phyloP scores from a whole-genome alignment of 2,329 filamentous ascomycete genomes.

The Colletotrichum zoysiae region DNA sequence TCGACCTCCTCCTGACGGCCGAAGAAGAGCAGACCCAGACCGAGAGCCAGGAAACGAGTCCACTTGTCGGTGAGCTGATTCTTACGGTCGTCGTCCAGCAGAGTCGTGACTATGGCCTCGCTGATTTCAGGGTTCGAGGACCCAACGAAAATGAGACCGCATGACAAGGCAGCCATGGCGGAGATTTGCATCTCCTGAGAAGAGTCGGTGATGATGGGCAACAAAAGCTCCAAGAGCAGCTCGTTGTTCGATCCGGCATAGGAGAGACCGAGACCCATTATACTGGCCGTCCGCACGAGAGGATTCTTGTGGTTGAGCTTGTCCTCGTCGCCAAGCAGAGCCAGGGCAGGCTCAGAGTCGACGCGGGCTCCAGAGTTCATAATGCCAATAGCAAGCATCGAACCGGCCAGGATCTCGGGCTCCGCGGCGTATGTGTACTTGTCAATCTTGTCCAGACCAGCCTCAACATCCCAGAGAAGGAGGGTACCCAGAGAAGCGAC shows the following conservation, averaged over 20 bases:
- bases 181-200: conserved; percentile 93
- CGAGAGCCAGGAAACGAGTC: conserved; percentile 96
- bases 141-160: conserved; percentile 92
- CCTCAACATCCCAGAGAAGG: conserved; percentile 93
- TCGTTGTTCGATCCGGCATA: conserved; percentile 96
- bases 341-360: conserved; percentile 91
- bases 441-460: conserved; percentile 92
- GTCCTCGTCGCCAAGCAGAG: conserved; percentile 83
- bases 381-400: conserved; percentile 92
- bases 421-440: conserved; percentile 90
- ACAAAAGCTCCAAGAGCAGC: conserved; percentile 84
- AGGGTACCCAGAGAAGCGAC: conserved; percentile 94
- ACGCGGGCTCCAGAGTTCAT: conserved; percentile 92
- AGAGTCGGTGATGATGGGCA: conserved; percentile 89
- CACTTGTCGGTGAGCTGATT: conserved; percentile 97
- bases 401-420: conserved; percentile 88
- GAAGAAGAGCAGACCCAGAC: conserved; percentile 93
- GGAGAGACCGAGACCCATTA: conserved; percentile 95
- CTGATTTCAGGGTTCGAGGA: conserved; percentile 92
- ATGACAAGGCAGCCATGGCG: conserved; percentile 92
- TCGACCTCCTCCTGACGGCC: conserved; percentile 99
- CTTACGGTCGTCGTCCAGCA: conserved; percentile 93
- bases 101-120: conserved; percentile 89
- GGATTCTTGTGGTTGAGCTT: conserved; percentile 84
- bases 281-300: conserved; percentile 82